A percentile compares a stretch with the other conserved stretches of the same genome.
These are phyloP conservation scores for Biscutella laevigata DNA, from an alignment of 441 rosid genomes.

Conservation along the genomic window DNA sequence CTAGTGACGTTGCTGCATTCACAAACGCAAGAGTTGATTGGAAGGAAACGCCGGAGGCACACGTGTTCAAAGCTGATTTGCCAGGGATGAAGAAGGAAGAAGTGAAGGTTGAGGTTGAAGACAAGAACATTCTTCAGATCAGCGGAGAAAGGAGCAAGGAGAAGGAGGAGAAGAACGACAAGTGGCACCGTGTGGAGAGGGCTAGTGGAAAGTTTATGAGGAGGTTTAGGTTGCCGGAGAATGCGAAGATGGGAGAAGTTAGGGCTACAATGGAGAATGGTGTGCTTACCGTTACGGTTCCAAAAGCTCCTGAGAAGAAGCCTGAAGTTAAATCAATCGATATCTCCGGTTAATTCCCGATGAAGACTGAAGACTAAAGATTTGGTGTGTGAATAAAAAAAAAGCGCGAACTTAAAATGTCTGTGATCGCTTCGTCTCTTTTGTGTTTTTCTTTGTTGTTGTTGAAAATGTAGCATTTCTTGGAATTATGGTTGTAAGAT, in stretches of 20 bases:
- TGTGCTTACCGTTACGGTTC: constrained; percentile 33
- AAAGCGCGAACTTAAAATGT: not conserved
- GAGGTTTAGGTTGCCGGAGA: constrained; percentile 46
- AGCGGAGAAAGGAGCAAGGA: constrained; percentile 41
- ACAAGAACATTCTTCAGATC: constrained; percentile 35
- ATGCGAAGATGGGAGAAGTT: constrained; percentile 31
- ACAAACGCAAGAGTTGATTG: constrained; percentile 32
- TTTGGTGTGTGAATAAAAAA: constrained; percentile 11
- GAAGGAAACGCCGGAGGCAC: constrained; percentile 44
- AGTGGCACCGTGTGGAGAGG: constrained; percentile 43
- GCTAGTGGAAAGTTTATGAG: constrained; percentile 37
- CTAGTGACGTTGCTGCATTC: constrained; percentile 29
- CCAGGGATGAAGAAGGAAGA: constrained; percentile 49
- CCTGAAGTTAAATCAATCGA: constrained; percentile 38
- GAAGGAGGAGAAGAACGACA: constrained; percentile 39
- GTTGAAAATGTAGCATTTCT: not conserved
- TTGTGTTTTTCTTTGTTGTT: not conserved
- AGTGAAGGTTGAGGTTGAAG: constrained; percentile 43
- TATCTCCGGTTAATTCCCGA: constrained; percentile 35
- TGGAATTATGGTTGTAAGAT: not conserved
- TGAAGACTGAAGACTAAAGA: not conserved
- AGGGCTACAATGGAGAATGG: constrained; percentile 47
- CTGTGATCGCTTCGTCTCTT: too few relatives aligned
- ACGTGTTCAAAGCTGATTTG: constrained; percentile 42
- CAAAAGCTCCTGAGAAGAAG: constrained; percentile 32